Conservation (phyloP, 139 green algal species). For the Chlamydomonas sp. region DNA sequence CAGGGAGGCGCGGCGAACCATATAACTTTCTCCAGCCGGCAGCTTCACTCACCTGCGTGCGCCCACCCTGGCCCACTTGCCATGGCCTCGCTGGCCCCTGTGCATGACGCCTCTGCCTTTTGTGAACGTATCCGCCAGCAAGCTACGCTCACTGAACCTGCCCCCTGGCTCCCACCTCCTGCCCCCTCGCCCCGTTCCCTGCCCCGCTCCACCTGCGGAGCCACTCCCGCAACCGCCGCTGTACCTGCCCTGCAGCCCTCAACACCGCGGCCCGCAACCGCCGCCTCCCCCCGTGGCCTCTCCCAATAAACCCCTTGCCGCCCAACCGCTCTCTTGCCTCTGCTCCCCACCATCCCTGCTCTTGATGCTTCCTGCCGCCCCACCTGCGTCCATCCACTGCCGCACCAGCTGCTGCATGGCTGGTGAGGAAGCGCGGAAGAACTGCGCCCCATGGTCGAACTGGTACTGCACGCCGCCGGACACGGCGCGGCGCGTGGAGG, state of each 20-base stretch:
- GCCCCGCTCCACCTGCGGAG: neutral
- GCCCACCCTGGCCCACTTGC: neutral
- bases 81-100: no score
- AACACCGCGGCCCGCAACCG: neutral
- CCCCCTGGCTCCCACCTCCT: no score
- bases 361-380: neutral
- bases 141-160: no score
- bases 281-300: neutral
- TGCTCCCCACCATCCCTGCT: neutral
- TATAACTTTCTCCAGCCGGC: no score
- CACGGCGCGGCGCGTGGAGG: neutral
- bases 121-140: no score
- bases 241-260: neutral
- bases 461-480: neutral
- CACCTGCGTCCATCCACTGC: slow-evolving; percentile 7
- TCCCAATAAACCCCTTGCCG: neutral
- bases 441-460: slow-evolving; percentile 36
- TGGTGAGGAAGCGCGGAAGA: neutral
- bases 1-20: neutral
- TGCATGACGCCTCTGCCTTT: no score
- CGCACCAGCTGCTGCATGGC: neutral
- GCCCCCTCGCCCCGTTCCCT: no score
- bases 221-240: no score
- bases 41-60: neutral
- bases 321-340: no score